A percentile compares a stretch with the other conserved stretches of the same genome.
These are phyloP conservation scores for Aspergillus spinulosporus DNA, from an alignment of 2,329 filamentous ascomycete genomes.

Conservation along the genomic window DNA sequence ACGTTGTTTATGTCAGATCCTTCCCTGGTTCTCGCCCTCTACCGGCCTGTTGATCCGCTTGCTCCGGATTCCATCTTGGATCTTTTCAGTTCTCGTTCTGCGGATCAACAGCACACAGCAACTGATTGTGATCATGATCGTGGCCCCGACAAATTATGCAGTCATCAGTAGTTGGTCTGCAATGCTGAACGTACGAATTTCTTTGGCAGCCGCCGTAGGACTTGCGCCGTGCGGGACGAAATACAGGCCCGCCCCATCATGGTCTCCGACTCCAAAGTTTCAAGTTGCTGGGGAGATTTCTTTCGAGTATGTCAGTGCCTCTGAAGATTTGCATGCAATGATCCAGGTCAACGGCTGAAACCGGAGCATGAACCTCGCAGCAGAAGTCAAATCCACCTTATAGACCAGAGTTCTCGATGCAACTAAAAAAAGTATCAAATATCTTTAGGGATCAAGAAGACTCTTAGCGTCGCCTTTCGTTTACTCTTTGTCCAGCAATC, in stretches of 20 bases:
- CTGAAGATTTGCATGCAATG: background rate
- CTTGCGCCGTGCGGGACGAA: background rate
- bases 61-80: background rate
- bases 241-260: background rate
- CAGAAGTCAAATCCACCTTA: background rate
- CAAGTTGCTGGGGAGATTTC: background rate
- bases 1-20: background rate
- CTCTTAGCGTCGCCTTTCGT: background rate
- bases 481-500: background rate
- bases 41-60: background rate
- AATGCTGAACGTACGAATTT: background rate
- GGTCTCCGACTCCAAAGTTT: constrained; percentile 2
- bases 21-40: background rate
- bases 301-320: background rate
- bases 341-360: background rate
- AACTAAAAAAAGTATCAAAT: constrained; percentile 3
- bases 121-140: background rate
- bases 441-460: background rate
- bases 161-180: background rate
- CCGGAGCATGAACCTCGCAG: background rate
- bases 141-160: background rate
- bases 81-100: background rate
- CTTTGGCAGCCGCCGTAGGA: background rate
- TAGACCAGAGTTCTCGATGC: background rate
- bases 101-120: background rate